phyloP scores from a whole-genome alignment of 495 filamentous ascomycete species.

The Penicillium herquei region DNA sequence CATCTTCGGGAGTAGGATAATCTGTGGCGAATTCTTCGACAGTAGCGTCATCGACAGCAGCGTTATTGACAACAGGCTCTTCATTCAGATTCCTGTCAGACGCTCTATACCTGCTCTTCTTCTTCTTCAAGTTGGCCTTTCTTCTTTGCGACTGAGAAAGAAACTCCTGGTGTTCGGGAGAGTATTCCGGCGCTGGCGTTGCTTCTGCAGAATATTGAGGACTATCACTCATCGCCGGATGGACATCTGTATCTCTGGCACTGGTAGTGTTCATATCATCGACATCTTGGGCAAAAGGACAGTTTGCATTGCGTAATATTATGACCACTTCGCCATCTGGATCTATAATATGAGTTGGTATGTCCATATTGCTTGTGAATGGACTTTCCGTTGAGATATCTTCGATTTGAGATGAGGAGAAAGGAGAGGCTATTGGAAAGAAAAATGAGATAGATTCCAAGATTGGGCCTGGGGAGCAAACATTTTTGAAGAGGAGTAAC shows the following conservation, averaged over 20 bases:
- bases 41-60: too few relatives aligned
- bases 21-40: background rate
- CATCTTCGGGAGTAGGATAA: background rate
- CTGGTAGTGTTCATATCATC: background rate
- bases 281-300: background rate
- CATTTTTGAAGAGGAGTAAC: too few relatives aligned
- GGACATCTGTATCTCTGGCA: too few relatives aligned
- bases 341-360: constrained; percentile 5
- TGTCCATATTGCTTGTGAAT: background rate
- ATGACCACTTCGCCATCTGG: constrained; percentile 1
- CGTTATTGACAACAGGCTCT: too few relatives aligned
- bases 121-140: background rate
- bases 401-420: background rate
- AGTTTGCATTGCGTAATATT: constrained; percentile 5
- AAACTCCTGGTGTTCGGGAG: too few relatives aligned
- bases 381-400: background rate
- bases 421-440: too few relatives aligned
- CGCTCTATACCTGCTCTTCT: background rate
- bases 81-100: background rate
- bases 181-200: background rate
- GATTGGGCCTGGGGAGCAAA: too few relatives aligned
- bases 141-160: too few relatives aligned
- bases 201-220: background rate
- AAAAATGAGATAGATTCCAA: too few relatives aligned
- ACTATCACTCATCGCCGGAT: background rate